A percentile compares a stretch with the other conserved stretches of the same genome.
Evolutionary conservation across 176 grass and related monocot genomes (phyloP).

Genomic region (Phyllostachys edulis): DNA sequence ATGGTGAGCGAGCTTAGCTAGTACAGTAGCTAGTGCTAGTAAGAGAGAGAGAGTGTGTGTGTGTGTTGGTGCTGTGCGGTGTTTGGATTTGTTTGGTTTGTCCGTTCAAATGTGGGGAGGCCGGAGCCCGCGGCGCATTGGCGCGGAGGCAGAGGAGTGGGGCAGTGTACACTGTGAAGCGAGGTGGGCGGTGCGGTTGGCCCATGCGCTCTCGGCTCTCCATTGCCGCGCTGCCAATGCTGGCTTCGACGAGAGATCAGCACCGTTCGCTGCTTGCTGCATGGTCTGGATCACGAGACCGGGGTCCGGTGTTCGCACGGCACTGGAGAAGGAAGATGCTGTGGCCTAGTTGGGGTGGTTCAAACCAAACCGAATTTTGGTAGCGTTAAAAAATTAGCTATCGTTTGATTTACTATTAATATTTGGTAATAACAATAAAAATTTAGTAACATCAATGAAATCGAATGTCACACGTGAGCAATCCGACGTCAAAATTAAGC

Average conservation of each 20-base stretch:
- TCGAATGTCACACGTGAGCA: no score
- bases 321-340: neutral
- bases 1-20: neutral
- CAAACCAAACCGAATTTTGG: no score
- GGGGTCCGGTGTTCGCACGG: neutral
- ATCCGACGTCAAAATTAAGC: no score
- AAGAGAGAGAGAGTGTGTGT: neutral
- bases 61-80: neutral
- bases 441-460: no score
- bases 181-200: constrained; percentile 29
- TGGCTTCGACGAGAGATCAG: neutral
- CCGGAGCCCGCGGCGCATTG: constrained; percentile 16
- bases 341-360: neutral
- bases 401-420: no score
- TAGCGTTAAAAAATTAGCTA: no score
- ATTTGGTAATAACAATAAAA: no score
- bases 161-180: constrained; percentile 19
- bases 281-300: neutral
- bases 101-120: constrained; percentile 34
- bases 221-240: constrained; percentile 6
- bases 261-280: neutral
- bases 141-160: constrained; percentile 53
- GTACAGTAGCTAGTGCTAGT: neutral
- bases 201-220: neutral
- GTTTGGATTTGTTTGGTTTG: constrained; percentile 4